These are phyloP conservation scores for Lentinula detonsa DNA, from an alignment of 768 basidiomycete genomes.

Conservation along the genomic window DNA sequence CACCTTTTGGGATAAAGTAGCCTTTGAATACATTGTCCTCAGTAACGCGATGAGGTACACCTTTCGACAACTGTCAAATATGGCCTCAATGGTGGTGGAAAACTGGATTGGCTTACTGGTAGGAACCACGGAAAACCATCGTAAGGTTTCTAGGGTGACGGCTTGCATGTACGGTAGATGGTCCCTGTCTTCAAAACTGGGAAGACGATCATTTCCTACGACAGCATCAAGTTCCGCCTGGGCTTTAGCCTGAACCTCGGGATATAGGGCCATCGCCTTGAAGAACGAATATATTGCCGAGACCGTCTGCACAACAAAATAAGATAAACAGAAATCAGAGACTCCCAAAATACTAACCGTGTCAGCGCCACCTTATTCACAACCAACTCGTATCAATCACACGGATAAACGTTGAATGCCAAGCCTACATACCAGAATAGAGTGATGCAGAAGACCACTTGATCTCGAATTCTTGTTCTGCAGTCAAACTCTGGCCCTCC, in stretches of 20 bases:
- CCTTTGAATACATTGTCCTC: conserved; percentile 24
- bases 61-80: neutral
- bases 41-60: conserved; percentile 7
- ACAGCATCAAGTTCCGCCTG: conserved; percentile 5
- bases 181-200: conserved; percentile 4
- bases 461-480: conserved; percentile 16
- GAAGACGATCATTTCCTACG: conserved; percentile 4
- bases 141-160: neutral
- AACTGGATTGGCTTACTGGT: neutral
- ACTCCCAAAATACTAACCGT: conserved; percentile 10
- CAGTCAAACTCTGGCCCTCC: conserved; percentile 6
- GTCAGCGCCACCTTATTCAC: conserved; percentile 19
- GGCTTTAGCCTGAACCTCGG: conserved; percentile 2
- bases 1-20: conserved; percentile 6
- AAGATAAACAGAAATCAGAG: neutral
- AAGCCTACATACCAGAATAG: conserved; percentile 16
- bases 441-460: conserved; percentile 25
- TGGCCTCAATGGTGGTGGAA: neutral
- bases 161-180: conserved; percentile 5
- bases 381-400: neutral
- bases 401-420: conserved; percentile 5
- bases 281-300: conserved; percentile 20
- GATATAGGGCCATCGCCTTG: conserved; percentile 20
- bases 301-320: conserved; percentile 10
- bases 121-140: conserved; percentile 5